phyloP scores from a whole-genome alignment of 192 early-diverging fungal genomes.

The Coemansia sp. region DNA sequence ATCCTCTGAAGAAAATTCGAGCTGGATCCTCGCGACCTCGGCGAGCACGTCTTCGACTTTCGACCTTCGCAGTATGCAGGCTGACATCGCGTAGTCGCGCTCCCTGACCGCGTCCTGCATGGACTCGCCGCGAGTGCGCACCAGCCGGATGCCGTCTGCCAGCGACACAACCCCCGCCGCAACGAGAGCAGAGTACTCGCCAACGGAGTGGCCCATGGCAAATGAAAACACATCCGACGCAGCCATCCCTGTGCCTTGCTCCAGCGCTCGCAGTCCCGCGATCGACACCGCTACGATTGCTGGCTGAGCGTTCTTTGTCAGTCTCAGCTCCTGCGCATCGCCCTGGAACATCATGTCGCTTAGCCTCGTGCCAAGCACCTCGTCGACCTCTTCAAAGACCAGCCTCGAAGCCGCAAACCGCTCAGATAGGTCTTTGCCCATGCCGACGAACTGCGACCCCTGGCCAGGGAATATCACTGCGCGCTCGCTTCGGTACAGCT shows the following conservation, averaged over 20 bases:
- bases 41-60: slow-evolving; percentile 67
- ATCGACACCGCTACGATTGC: slow-evolving; percentile 89
- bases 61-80: slow-evolving; percentile 73
- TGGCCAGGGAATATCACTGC: slow-evolving; percentile 60
- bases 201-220: slow-evolving; percentile 89
- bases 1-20: slow-evolving; percentile 16
- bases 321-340: slow-evolving; percentile 61
- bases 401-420: slow-evolving; percentile 67
- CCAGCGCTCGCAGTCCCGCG: slow-evolving; percentile 79
- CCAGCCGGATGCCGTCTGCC: slow-evolving; percentile 78
- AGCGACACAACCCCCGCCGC: slow-evolving; percentile 66
- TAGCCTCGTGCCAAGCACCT: slow-evolving; percentile 68
- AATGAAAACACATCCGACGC: slow-evolving; percentile 67
- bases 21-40: slow-evolving; percentile 40
- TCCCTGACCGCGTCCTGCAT: slow-evolving; percentile 80
- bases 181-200: slow-evolving; percentile 83
- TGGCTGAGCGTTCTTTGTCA: slow-evolving; percentile 82
- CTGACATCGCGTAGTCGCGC: slow-evolving; percentile 82
- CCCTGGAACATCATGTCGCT: slow-evolving; percentile 86
- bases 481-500: slow-evolving; percentile 42
- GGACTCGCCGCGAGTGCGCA: slow-evolving; percentile 78
- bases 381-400: slow-evolving; percentile 89
- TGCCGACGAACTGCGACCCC: slow-evolving; percentile 84
- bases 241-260: slow-evolving; percentile 79
- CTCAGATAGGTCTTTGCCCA: slow-evolving; percentile 86